These are phyloP conservation scores for Fraxinus cuspidata DNA, from an alignment of 257 asterid species.

Conservation along the genomic window DNA sequence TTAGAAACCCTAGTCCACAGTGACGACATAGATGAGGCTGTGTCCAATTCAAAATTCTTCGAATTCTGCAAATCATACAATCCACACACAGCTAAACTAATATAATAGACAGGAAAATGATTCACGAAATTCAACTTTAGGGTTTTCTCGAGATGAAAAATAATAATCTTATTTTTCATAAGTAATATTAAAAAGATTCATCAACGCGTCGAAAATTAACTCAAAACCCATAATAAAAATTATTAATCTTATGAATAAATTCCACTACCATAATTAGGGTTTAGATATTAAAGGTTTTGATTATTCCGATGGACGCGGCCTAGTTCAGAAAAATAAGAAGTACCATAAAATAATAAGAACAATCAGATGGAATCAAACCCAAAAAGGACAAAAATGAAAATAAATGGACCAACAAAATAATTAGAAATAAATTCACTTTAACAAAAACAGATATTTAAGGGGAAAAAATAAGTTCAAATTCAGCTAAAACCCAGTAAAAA, in stretches of 20 bases:
- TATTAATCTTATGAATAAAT: not conserved
- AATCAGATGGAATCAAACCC: not conserved
- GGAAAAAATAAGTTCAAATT: constrained; percentile 27
- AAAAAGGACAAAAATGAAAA: not conserved
- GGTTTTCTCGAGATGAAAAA: not conserved
- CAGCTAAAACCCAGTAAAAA: constrained; percentile 29
- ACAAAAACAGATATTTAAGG: constrained; percentile 3
- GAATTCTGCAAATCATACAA: not conserved
- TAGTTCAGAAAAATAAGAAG: not conserved
- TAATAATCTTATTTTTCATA: not conserved
- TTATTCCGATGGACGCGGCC: not conserved
- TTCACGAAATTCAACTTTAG: not conserved
- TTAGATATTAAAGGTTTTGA: not conserved
- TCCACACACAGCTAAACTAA: not conserved
- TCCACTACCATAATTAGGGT: not conserved
- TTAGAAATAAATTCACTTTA: constrained; percentile 29
- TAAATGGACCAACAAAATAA: constrained; percentile 30
- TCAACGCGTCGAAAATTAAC: not conserved
- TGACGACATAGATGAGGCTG: constrained; percentile 21
- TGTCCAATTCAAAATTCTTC: not conserved
- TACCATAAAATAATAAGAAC: not conserved
- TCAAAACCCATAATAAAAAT: not conserved
- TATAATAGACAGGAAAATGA: not conserved
- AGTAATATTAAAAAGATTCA: not conserved
- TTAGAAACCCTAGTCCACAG: constrained; percentile 50